Base-by-base conservation (phyloP, 768 basidiomycete species). In the Rhodotorula paludigena region DNA sequence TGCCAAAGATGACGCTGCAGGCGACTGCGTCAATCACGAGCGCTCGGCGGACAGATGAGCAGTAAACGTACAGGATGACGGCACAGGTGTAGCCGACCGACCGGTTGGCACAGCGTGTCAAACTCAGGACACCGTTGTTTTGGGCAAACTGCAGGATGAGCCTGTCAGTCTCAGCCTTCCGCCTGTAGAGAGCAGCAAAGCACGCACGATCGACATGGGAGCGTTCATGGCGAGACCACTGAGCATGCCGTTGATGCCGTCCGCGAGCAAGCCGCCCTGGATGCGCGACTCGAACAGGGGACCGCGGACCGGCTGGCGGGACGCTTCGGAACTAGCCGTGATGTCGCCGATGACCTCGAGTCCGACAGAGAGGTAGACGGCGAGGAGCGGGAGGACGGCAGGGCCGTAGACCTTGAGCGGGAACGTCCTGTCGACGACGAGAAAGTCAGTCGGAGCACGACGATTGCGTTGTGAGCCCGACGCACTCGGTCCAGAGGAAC, bases 271-370 rank as follows among this genome's bases (percentile, higher is more conserved):
- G n/a, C 47, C 47, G n/a, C 47, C 47, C n/a, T 48, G 47, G 47
- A 48, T 48, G 47, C 47, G 47, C 47, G 47, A 48, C 14, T 48
- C 47, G 47, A 48, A 48, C 12, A 48, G 47, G n/a, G 25, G 25
- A 28, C 47, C 47, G n/a, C 28, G n/a, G 47, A 48, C 47, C 14
- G 47, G 47, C n/a, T 48, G 47, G n/a, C 47, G 47, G n/a, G 47
- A 48, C n/a, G 47, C 47, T n/a, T 48, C 47, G 4, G 47, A 48
- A 12, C 25, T n/a, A 2, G 47, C 47, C 25, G 47, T 48, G 11
- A 48, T 28, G 47, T 48, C 47, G 47, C 47, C 47, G 47, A 48
- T 48, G n/a, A 28, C 47, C n/a, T 48, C 47, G n/a, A 48, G n/a
- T 12, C n/a, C 47, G 47, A 48, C n/a, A 3, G n/a, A 28, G n/a